Base-by-base conservation (phyloP, 202 grass and related monocot species). In the Panicum virgatum region DNA sequence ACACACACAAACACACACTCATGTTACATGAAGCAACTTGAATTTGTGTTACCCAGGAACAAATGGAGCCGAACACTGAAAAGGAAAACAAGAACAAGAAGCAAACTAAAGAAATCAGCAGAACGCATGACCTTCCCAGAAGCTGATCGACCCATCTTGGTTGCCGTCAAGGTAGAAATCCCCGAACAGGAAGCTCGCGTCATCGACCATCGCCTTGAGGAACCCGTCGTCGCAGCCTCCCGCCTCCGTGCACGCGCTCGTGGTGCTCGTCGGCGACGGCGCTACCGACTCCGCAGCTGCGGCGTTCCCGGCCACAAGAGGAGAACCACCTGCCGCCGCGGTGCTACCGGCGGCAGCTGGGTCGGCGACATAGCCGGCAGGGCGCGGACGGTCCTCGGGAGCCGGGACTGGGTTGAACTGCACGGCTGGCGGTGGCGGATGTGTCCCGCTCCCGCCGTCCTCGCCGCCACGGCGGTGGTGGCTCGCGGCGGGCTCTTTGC, bases 151-250 rank as follows among this genome's bases (percentile, higher is more conserved):
- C 22, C 51, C 84, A 11, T 86, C 69, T 0, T 80, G 46, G 40
- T 9, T 44, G 69, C 60, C 50, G 9, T 80, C 61, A 29, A 81
- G 29, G 69, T 51, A 67, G 58, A 80, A 86, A 51, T 86, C 76
- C 12, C 76, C 76, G 1, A 86, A 62, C 59, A 86, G 68, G 51
- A 59, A 58, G 63, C 82, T 69, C 6, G 27, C 39, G 27, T 84
- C 82, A 0, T 77, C 82, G 9, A 84, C 63, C 82, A 77, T 84
- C 46, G 62, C 76, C 59, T 12, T 51, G 2, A 86, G 13, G 76
- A 86, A 80, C 1, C 60, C 76, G 19, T 73, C 83, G 3, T 86
- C 67, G 76, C 68, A 16, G 12, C 36, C 76, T 5, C 25, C 5
- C 83, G 37, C 26, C 9, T 44, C 75, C 26, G 69, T 64, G 78